Evolutionary conservation across 805 yeast species (phyloP), one percentile per base, ranked within the genome.

Genomic region (Pichia eremophila): DNA sequence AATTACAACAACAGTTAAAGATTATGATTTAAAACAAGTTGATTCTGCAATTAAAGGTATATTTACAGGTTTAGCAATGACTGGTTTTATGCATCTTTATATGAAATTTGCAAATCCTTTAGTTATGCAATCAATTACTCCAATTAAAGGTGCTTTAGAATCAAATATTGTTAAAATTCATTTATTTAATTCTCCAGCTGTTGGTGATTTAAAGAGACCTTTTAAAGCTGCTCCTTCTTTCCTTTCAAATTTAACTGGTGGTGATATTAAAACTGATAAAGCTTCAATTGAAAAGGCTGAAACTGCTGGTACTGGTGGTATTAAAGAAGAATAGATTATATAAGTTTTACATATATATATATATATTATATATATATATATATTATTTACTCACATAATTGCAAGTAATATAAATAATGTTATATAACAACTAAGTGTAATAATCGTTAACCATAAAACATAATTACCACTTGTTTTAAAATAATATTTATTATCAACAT

Each of bases 21-120:
- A 93, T 59, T 93, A 93, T 74, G 99, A 93, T 69, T 77, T 90
- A 66, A 76, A 81, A 63, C 96, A 91, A 72, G 77, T 91, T 52
- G 81, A 85, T 67, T 51, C 78, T 45, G 81, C 88, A 51, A 76
- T 90, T 68, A 88, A 85, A 70, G 79, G 95, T 54, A 78, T 88
- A 56, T 81, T 83, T 75, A 85, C 95, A 54, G 85, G 95, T 54
- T 64, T 90, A 57, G 96, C 95, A 60, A 88, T 93, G 95, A 90
- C 93, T 90, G 95, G 84, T 27, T 85, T 91, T 81, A 90, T 91
- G 98, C 99, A 93, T 70, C 63, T 93, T 53, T 91, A 91, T 80
- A 80, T 93, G 95, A 85, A 88, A 70, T 93, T 88, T 77, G 89
- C 97, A 67, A 89, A 93, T 71, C 99, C 99, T 51, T 78, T 93